These are phyloP conservation scores for Phytophthora ramorum DNA, from an alignment of 352 stramenopile genomes.

Conservation along the genomic window DNA sequence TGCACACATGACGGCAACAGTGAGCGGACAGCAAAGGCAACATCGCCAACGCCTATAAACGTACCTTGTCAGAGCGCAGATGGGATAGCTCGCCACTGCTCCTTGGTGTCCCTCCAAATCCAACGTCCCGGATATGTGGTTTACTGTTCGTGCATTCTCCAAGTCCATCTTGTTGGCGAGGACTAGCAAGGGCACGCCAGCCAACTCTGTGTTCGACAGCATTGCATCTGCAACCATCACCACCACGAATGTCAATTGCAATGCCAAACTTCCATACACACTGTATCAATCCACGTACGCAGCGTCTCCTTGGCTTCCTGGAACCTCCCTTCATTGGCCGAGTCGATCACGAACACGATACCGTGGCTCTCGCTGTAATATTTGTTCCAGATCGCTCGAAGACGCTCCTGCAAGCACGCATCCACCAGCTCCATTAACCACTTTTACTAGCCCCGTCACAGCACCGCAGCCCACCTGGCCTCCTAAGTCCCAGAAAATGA, in stretches of 20 bases:
- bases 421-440: neutral
- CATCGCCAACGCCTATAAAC: neutral
- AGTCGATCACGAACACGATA: conserved; percentile 93
- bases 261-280: neutral
- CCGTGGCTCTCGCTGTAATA: conserved; percentile 94
- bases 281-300: conserved; percentile 41
- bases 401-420: conserved; percentile 55
- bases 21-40: conserved; percentile 4
- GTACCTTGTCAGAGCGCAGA: conserved; percentile 70
- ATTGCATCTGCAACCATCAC: conserved; percentile 66
- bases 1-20: conserved; percentile 16
- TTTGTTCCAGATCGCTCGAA: conserved; percentile 94
- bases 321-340: conserved; percentile 86
- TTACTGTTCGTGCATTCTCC: conserved; percentile 49
- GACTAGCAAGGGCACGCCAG: conserved; percentile 88
- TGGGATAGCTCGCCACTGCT: conserved; percentile 51
- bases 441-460: neutral
- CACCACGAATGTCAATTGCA: neutral
- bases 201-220: conserved; percentile 77
- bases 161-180: conserved; percentile 94
- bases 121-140: conserved; percentile 53
- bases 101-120: conserved; percentile 50
- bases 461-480: conserved; percentile 62
- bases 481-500: conserved; percentile 94
- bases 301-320: conserved; percentile 90